phyloP scores from a whole-genome alignment of 1,139 yeast genomes.

The Candida sp. region DNA sequence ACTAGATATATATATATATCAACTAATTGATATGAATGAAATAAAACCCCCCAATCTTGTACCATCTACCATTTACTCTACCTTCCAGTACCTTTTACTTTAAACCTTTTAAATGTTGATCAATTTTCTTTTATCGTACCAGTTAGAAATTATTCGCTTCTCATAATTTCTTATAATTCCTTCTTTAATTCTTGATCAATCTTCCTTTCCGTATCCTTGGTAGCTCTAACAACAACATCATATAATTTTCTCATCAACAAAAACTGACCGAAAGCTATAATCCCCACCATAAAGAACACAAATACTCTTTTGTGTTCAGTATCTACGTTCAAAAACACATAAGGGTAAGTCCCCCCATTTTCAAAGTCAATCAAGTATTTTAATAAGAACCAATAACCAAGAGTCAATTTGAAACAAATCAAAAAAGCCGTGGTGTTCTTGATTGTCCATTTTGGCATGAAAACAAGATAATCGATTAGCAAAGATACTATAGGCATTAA shows the following conservation, averaged over 20 bases:
- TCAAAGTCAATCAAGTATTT: slow-evolving; percentile 43
- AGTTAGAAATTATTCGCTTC: no score
- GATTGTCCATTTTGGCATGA: slow-evolving; percentile 48
- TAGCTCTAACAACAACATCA: slow-evolving; percentile 16
- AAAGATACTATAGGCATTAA: slow-evolving; percentile 53
- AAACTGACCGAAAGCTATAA: slow-evolving; percentile 39
- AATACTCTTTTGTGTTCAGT: slow-evolving; percentile 36
- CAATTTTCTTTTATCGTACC: no score
- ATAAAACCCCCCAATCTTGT: no score
- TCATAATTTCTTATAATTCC: slow-evolving; percentile 1
- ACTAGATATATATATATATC: no score
- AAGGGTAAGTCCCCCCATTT: slow-evolving; percentile 55
- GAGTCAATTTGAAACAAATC: slow-evolving; percentile 35
- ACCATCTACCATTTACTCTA: no score
- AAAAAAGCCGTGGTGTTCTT: slow-evolving; percentile 36
- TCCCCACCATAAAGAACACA: slow-evolving; percentile 50
- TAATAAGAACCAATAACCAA: slow-evolving; percentile 53
- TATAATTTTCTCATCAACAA: slow-evolving; percentile 25
- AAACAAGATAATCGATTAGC: slow-evolving; percentile 50
- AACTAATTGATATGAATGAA: no score
- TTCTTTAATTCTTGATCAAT: slow-evolving; percentile 12
- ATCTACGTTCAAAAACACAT: slow-evolving; percentile 59
- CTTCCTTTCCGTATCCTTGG: slow-evolving; percentile 13
- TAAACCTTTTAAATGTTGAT: no score
- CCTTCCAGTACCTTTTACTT: no score